Conservation (phyloP, 495 filamentous ascomycete species). For the Annulohypoxylon nitens region DNA sequence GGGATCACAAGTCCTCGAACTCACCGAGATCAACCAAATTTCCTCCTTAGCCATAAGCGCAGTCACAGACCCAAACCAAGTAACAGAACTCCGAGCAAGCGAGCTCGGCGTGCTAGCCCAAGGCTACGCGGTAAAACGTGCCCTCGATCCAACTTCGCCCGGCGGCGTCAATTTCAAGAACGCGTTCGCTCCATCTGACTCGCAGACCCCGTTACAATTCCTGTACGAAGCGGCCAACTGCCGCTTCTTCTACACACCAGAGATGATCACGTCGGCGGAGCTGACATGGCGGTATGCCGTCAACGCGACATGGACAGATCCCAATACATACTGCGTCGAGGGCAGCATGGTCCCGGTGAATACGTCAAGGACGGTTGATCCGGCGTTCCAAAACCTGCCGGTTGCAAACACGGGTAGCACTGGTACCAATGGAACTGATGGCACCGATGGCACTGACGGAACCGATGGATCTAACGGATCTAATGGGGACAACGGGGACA, state of each 20-base stretch:
- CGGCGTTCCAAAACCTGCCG: constrained; percentile 12
- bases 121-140: constrained; percentile 30
- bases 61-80: constrained; percentile 27
- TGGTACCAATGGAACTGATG: neutral
- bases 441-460: neutral
- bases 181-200: constrained; percentile 48
- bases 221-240: constrained; percentile 66
- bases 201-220: constrained; percentile 64
- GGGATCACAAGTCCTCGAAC: constrained; percentile 53
- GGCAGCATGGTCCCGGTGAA: constrained; percentile 23
- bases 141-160: constrained; percentile 7
- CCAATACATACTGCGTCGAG: constrained; percentile 49
- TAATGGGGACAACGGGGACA: neutral
- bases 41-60: constrained; percentile 32
- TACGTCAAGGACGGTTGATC: constrained; percentile 17
- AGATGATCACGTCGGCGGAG: constrained; percentile 57
- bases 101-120: constrained; percentile 41
- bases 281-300: constrained; percentile 61
- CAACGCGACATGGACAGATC: constrained; percentile 87
- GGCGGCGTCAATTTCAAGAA: constrained; percentile 55
- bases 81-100: constrained; percentile 37
- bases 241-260: constrained; percentile 66
- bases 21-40: constrained; percentile 35
- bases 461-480: neutral
- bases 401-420: neutral